Evolutionary conservation across 345 rosid genomes (phyloP).

Genomic region (Cochlearia excelsa): DNA sequence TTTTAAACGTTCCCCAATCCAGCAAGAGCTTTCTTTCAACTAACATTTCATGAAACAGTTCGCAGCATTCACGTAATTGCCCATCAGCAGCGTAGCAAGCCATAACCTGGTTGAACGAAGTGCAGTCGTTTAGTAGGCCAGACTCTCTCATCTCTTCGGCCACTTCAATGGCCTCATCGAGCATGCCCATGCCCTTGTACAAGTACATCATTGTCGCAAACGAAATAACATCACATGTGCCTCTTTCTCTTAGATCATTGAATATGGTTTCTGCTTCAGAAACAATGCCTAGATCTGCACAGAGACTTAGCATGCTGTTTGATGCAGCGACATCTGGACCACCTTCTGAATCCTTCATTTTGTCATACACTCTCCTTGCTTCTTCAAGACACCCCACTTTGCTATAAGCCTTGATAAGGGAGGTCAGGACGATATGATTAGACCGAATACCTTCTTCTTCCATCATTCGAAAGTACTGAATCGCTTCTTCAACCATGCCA

Average conservation of each 20-base stretch:
- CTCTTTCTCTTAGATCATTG: constrained; percentile 48
- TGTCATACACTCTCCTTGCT: constrained; percentile 61
- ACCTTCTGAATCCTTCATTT: constrained; percentile 57
- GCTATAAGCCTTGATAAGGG: constrained; percentile 78
- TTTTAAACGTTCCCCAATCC: constrained; percentile 59
- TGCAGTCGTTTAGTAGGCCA: constrained; percentile 53
- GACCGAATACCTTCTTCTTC: constrained; percentile 54
- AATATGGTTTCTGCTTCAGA: constrained; percentile 71
- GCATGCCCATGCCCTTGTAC: constrained; percentile 81
- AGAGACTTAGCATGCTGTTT: constrained; percentile 70
- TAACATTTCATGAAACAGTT: constrained; percentile 72
- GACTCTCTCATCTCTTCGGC: constrained; percentile 84
- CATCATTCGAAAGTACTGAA: constrained; percentile 60
- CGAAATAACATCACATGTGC: constrained; percentile 64
- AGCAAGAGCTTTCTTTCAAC: constrained; percentile 51
- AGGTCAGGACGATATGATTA: constrained; percentile 71
- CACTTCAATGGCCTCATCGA: constrained; percentile 72
- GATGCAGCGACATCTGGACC: constrained; percentile 75
- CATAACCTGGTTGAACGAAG: constrained; percentile 71
- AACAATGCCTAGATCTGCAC: constrained; percentile 71
- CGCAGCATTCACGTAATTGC: constrained; percentile 63
- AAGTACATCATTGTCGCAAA: constrained; percentile 79
- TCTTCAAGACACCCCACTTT: constrained; percentile 73
- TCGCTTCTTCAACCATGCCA: constrained; percentile 65
- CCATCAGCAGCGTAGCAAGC: constrained; percentile 67